These are phyloP conservation scores for Candida peoriensis DNA, from an alignment of 805 yeast genomes.

Conservation along the genomic window DNA sequence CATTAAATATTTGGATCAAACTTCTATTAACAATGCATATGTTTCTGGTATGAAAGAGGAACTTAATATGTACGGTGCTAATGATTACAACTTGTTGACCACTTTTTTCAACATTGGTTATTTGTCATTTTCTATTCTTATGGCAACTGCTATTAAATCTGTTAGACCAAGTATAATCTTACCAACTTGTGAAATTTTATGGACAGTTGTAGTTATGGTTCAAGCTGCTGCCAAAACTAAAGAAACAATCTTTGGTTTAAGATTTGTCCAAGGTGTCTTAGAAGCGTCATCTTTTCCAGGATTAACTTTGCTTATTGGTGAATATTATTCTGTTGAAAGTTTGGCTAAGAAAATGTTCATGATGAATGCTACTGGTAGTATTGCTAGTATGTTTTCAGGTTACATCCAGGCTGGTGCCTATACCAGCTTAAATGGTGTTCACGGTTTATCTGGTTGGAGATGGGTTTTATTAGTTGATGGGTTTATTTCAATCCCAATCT, in stretches of 20 bases:
- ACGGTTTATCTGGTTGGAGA: constrained; percentile 60
- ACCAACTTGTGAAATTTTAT: constrained; percentile 4
- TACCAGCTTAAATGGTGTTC: constrained; percentile 39
- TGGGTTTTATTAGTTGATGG: constrained; percentile 33
- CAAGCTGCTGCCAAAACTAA: constrained; percentile 1
- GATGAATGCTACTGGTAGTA: constrained; percentile 8
- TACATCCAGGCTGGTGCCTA: constrained; percentile 55
- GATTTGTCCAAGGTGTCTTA: constrained; percentile 6
- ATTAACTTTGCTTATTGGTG: constrained; percentile 2
- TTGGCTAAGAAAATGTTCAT: constrained; percentile 5
- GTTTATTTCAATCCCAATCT: not conserved
- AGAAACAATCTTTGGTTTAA: constrained; percentile 3
- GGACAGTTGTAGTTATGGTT: constrained; percentile 5
- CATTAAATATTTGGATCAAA: constrained; percentile 51
- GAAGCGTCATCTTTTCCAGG: constrained; percentile 7
- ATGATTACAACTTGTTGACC: constrained; percentile 38
- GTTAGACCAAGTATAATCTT: constrained; percentile 4
- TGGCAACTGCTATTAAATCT: constrained; percentile 1
- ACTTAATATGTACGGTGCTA: constrained; percentile 45
- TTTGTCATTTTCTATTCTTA: constrained; percentile 1
- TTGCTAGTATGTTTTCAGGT: constrained; percentile 51
- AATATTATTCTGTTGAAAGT: constrained; percentile 1
- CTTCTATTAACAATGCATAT: constrained; percentile 60
- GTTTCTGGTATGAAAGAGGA: constrained; percentile 58
- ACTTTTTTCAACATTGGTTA: constrained; percentile 5